phyloP scores from a whole-genome alignment of 345 rosid species.

The Acer campestre region DNA sequence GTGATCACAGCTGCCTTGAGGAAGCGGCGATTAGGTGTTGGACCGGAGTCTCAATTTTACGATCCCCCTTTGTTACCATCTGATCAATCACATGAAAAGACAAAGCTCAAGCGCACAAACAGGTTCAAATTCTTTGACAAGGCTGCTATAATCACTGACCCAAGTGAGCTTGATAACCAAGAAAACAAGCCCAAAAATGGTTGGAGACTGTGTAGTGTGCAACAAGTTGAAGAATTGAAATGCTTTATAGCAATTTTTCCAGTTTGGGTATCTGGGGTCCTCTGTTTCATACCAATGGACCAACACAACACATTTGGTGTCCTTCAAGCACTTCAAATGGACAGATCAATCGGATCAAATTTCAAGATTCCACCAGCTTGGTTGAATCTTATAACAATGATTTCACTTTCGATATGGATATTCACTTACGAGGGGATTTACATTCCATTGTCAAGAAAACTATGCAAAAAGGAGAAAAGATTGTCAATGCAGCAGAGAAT shows the following conservation, averaged over 20 bases:
- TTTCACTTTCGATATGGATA: slow-evolving; percentile 66
- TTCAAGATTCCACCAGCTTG: slow-evolving; percentile 66
- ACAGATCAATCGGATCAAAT: slow-evolving; percentile 34
- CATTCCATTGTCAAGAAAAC: slow-evolving; percentile 37
- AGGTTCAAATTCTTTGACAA: slow-evolving; percentile 55
- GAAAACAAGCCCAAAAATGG: slow-evolving; percentile 40
- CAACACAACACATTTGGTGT: slow-evolving; percentile 67
- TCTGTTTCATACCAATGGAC: slow-evolving; percentile 62
- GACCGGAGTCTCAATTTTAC: slow-evolving; percentile 13
- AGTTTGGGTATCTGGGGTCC: slow-evolving; percentile 64
- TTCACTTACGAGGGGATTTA: slow-evolving; percentile 51
- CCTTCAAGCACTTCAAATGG: slow-evolving; percentile 59
- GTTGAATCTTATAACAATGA: slow-evolving; percentile 65
- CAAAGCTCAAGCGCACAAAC: slow-evolving; percentile 34
- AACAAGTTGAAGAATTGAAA: slow-evolving; percentile 65
- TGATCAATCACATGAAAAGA: not conserved
- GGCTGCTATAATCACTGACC: slow-evolving; percentile 49
- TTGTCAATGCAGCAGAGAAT: slow-evolving; percentile 54
- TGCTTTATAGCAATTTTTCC: slow-evolving; percentile 51
- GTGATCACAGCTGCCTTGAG: slow-evolving; percentile 49
- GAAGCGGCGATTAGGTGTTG: slow-evolving; percentile 32
- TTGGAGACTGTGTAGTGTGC: slow-evolving; percentile 66
- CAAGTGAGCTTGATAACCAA: slow-evolving; percentile 46
- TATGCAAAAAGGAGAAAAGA: slow-evolving; percentile 36
- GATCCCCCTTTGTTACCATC: slow-evolving; percentile 34